phyloP scores from a whole-genome alignment of 352 stramenopile species.

The Globisporangium lucens region DNA sequence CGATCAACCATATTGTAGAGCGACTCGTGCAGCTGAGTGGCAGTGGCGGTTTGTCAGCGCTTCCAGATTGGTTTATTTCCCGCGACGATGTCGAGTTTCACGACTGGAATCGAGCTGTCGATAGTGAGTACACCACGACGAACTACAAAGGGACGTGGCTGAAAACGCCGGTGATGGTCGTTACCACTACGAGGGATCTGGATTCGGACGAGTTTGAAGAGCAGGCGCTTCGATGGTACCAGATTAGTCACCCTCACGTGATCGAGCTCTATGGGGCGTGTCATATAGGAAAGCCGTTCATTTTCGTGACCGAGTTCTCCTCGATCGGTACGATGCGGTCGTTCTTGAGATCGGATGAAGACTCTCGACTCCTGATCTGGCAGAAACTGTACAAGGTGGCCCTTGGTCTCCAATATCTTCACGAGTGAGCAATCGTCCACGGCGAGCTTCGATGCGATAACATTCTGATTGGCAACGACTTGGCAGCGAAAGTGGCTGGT shows the following conservation, averaged over 20 bases:
- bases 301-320: neutral
- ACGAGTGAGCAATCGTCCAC: neutral
- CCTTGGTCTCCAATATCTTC: neutral
- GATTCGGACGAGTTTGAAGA: neutral
- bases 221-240: neutral
- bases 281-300: neutral
- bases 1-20: neutral
- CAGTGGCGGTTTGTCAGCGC: neutral
- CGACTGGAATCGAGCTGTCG: neutral
- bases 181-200: neutral
- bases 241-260: neutral
- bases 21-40: neutral
- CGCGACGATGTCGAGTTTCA: neutral
- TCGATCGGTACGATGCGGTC: neutral
- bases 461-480: neutral
- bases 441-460: constrained; percentile 1
- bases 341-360: neutral
- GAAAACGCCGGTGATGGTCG: constrained; percentile 1
- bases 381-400: neutral
- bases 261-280: neutral
- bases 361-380: neutral
- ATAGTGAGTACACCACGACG: neutral
- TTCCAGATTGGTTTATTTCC: neutral
- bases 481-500: neutral
- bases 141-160: neutral